A percentile compares a stretch with the other conserved stretches of the same genome.
phyloP scores from a whole-genome alignment of 495 filamentous ascomycete genomes.

The Penicillium alfredii region DNA sequence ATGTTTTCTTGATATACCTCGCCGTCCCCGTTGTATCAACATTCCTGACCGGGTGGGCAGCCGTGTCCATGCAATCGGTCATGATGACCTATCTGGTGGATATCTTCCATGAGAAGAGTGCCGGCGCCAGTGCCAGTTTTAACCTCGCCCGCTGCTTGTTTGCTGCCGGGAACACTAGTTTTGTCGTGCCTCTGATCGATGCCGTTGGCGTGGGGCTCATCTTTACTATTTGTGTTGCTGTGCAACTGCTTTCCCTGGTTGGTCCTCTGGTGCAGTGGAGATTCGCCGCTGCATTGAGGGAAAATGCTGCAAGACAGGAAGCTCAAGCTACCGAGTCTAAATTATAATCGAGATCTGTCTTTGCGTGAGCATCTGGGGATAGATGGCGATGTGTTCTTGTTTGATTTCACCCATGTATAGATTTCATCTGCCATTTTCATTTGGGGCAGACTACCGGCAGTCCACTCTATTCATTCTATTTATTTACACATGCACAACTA shows the following conservation, averaged over 20 bases:
- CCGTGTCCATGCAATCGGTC: constrained; percentile 36
- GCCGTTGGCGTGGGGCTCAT: constrained; percentile 46
- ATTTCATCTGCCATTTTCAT: too few relatives aligned
- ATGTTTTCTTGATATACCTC: too few relatives aligned
- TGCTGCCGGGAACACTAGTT: constrained; percentile 57
- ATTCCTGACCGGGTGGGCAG: constrained; percentile 53
- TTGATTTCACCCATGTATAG: too few relatives aligned
- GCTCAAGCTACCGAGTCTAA: too few relatives aligned
- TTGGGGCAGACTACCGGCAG: too few relatives aligned
- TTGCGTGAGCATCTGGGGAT: too few relatives aligned
- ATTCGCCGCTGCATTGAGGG: constrained; percentile 33
- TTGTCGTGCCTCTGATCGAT: constrained; percentile 56
- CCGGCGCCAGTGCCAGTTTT: constrained; percentile 59
- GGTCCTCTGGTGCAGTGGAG: constrained; percentile 38
- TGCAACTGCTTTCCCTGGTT: constrained; percentile 31
- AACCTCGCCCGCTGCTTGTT: constrained; percentile 63
- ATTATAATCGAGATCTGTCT: too few relatives aligned
- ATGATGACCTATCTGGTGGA: constrained; percentile 53
- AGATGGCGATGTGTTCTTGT: too few relatives aligned
- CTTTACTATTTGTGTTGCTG: constrained; percentile 35
- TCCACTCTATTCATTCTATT: too few relatives aligned
- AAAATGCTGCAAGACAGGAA: constrained; percentile 10
- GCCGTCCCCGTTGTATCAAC: constrained; percentile 51
- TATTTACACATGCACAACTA: too few relatives aligned
- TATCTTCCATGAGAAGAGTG: constrained; percentile 52